Percentiles rank a stretch among this genome's conserved stretches.
These are phyloP conservation scores for Avena atlantica DNA, from an alignment of 176 grass and related monocot genomes.

Conservation along the genomic window DNA sequence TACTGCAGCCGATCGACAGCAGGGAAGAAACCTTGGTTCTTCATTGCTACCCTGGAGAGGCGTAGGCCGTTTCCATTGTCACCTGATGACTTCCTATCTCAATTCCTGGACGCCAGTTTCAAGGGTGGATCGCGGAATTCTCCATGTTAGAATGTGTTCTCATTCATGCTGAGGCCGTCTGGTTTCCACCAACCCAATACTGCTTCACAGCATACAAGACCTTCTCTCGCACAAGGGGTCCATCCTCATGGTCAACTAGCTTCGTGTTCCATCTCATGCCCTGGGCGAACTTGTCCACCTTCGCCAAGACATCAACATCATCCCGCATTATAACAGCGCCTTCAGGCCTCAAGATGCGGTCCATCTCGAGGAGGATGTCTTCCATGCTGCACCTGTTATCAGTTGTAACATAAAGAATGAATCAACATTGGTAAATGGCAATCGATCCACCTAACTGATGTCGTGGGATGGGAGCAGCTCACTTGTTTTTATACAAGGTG, in stretches of 20 bases:
- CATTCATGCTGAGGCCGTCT: constrained; percentile 62
- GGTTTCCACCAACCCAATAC: constrained; percentile 80
- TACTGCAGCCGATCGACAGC: constrained; percentile 24
- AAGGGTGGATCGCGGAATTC: constrained; percentile 33
- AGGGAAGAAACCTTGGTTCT: constrained; percentile 25
- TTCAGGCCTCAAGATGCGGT: constrained; percentile 87
- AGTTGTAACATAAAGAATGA: constrained; percentile 21
- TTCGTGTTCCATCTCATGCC: constrained; percentile 86
- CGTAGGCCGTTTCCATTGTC: background rate
- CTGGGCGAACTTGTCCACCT: constrained; percentile 66
- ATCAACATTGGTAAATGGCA: background rate
- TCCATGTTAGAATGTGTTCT: background rate
- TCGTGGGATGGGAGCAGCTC: constrained; percentile 23
- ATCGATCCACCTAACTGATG: background rate
- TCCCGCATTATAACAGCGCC: constrained; percentile 75
- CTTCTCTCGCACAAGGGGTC: constrained; percentile 64
- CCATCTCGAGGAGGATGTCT: constrained; percentile 84
- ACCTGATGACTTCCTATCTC: background rate
- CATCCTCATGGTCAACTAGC: constrained; percentile 82
- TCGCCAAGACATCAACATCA: constrained; percentile 58
- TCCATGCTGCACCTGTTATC: constrained; percentile 70
- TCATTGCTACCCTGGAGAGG: background rate
- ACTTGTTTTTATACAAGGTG: constrained; percentile 81
- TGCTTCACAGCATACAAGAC: constrained; percentile 77
- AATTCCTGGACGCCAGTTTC: constrained; percentile 15